A percentile compares a stretch with the other conserved stretches of the same genome.
phyloP scores from a whole-genome alignment of 139 green algal genomes.

The Chlamydomonas urium region DNA sequence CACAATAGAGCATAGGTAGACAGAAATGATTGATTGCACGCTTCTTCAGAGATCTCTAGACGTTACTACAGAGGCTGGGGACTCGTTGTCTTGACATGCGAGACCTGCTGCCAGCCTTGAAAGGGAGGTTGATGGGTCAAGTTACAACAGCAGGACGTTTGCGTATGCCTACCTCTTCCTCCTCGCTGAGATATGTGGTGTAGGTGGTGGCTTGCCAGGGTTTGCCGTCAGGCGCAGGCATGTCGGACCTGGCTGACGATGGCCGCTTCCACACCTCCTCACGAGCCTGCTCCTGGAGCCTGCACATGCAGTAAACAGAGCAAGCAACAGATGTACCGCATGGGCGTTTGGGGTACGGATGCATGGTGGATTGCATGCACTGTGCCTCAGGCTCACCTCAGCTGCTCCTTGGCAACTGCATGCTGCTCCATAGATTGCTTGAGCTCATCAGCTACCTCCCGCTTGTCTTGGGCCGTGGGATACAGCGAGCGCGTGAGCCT shows the following conservation, averaged over 20 bases:
- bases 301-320: not conserved
- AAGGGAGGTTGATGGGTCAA: too few relatives aligned
- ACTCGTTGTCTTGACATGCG: too few relatives aligned
- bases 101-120: too few relatives aligned
- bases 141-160: too few relatives aligned
- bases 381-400: not conserved
- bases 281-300: not conserved
- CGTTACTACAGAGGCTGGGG: too few relatives aligned
- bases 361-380: not conserved
- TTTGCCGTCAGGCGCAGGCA: not conserved
- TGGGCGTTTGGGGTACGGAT: not conserved
- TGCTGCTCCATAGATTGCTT: constrained; percentile 1
- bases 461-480: not conserved
- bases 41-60: too few relatives aligned
- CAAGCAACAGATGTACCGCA: not conserved
- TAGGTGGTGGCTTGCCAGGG: constrained; percentile 9
- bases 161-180: constrained; percentile 5
- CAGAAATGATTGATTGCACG: too few relatives aligned
- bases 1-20: too few relatives aligned
- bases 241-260: not conserved
- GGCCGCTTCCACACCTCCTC: not conserved
- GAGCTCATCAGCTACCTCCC: not conserved
- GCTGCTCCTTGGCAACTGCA: not conserved
- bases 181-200: not conserved
- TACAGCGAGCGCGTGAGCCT: constrained; percentile 2